Base-by-base conservation (phyloP, 192 early-diverging fungal genomes). In the Rhizoclosmatium sp. region DNA sequence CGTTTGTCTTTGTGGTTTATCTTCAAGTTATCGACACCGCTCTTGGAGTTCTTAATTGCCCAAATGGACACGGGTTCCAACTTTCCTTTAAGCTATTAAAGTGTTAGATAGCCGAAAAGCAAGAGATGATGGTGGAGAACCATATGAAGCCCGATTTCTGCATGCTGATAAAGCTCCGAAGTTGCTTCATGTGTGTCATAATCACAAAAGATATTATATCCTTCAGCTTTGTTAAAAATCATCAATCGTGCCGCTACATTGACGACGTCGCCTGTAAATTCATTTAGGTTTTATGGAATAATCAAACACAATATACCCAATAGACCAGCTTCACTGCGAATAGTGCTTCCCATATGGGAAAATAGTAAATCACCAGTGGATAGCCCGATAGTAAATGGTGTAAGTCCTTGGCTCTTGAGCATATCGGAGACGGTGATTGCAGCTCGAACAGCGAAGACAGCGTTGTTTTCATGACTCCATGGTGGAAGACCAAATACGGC, bases 381-480 rank as follows among this genome's bases (percentile, higher is more conserved):
- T 10, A 80, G 41, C 19, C 79, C 69, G 44, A 80, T 80, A 1
- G 71, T 80, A 47, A 75, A 80, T 4, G 72, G 71, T 40, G 71
- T 75, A 12, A 80, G 23, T 10, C 58, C 48, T 7, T 75, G 54
- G 19, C 40, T 58, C 46, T 74, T 74, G 3, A 80, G 48, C 47
- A 56, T 40, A 19, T 69, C 65, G 1, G 79, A 65, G 19, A 80
- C 51, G 3, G 71, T 68, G n/a, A 80, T 61, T 12, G 72, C 67
- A 1, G 79, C 79, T 42, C 62, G 21, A 4, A 80, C 71, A 40
- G 79, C 79, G 60, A 75, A 80, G 4, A 76, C 47, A 7, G 79
- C 71, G 47, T 80, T 80, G 72, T 80, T 80, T 75, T 80, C 79
- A 65, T 80, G 79, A 23, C 79, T 74, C 79, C 79, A 80, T 14